Conservation (phyloP, 2,329 filamentous ascomycete genomes). For the Cryoendolithus antarcticus region DNA sequence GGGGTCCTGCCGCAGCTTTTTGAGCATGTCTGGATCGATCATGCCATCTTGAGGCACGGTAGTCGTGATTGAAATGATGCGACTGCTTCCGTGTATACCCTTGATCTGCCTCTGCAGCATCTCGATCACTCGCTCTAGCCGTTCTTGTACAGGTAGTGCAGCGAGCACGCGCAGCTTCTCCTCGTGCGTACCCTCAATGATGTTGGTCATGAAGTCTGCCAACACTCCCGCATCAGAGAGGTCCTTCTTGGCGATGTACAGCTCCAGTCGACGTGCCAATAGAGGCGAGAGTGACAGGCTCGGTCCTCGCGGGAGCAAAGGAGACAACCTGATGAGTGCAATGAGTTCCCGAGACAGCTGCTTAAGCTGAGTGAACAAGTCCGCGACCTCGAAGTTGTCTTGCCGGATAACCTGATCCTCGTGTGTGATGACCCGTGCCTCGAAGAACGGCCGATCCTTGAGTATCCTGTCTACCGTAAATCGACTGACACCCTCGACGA, state of each 20-base stretch:
- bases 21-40: conserved; percentile 33
- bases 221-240: conserved; percentile 70
- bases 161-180: conserved; percentile 82
- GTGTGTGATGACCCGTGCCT: conserved; percentile 62
- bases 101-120: conserved; percentile 72
- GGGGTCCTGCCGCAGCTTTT: conserved; percentile 31
- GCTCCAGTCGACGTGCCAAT: conserved; percentile 73
- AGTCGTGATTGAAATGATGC: conserved; percentile 65
- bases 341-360: conserved; percentile 76
- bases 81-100: conserved; percentile 74
- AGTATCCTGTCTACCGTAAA: conserved; percentile 62
- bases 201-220: conserved; percentile 93
- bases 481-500: conserved; percentile 74
- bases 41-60: conserved; percentile 26
- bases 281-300: conserved; percentile 61
- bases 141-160: conserved; percentile 64
- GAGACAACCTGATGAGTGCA: conserved; percentile 69
- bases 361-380: conserved; percentile 70
- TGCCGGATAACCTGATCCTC: conserved; percentile 43
- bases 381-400: conserved; percentile 52
- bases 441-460: conserved; percentile 74
- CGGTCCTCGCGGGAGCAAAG: conserved; percentile 62
- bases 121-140: conserved; percentile 71
- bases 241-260: conserved; percentile 75
- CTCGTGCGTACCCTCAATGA: conserved; percentile 75